Conservation (phyloP, 148 eudicot genomes). For the Persicaria tinctoria region DNA sequence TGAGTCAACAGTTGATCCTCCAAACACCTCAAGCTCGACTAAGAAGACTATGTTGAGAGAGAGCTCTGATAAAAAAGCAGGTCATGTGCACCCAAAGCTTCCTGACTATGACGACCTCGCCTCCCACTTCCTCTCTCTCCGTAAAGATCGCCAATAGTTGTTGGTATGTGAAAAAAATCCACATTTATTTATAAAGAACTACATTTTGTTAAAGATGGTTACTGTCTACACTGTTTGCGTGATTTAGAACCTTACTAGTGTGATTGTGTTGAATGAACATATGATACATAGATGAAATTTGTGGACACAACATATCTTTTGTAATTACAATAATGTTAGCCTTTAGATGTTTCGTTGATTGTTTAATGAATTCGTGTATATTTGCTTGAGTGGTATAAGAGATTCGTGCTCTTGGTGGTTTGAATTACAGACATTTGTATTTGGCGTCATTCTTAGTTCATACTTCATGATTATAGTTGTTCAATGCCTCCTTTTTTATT, state of each 20-base stretch:
- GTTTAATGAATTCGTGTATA: not conserved
- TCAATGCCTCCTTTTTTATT: not conserved
- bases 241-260: not conserved
- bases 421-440: not conserved
- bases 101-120: conserved; percentile 75
- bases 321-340: not conserved
- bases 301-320: not conserved
- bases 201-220: not conserved
- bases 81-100: conserved; percentile 97
- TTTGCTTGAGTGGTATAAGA: conserved; percentile 5
- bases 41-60: conserved; percentile 31
- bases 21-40: conserved; percentile 18
- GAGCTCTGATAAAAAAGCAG: conserved; percentile 42
- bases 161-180: not conserved
- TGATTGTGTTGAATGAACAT: not conserved
- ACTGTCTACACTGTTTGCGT: not conserved
- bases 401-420: conserved; percentile 1
- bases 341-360: conserved; percentile 1
- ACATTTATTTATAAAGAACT: conserved; percentile 13
- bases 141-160: conserved; percentile 34
- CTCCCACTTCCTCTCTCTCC: conserved; percentile 49
- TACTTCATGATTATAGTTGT: not conserved
- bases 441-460: not conserved
- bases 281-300: not conserved
- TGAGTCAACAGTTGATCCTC: conserved; percentile 1